Evolutionary conservation across 192 early-diverging fungal species (phyloP), one percentile per base, ranked within the genome.

Genomic region (Coemansia interrupta): DNA sequence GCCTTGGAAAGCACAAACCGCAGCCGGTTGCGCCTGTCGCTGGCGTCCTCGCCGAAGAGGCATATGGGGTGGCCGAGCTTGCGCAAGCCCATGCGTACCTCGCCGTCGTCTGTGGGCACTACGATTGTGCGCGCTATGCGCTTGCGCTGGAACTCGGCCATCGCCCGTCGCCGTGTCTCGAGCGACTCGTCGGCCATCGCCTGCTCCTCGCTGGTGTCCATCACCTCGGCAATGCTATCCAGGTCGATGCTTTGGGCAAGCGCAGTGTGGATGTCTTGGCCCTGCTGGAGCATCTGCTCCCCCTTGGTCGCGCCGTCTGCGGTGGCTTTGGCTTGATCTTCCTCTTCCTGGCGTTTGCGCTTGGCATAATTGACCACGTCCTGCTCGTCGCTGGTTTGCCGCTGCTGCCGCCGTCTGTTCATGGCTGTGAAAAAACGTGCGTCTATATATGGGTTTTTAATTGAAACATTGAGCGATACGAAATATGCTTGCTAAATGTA

Each of bases 41-140:
- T 89, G 43, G 89, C 90, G 44, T 90, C 96, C 84, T 98, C 96
- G 32, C 86, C 96, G 71, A 98, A 98, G 0, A 95, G 70, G 49
- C 92, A 95, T 62, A 92, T 86, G 1, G 96, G 96, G 48, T 95
- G 89, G 1, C 83, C 85, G 30, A 87, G 68, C 43, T 92, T 87
- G 43, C 92, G 78, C 38, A 98, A 79, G 45, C 82, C 72, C 41
- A 74, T 77, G 15, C 90, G 70, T 15, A 98, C 94, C 40, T 84
- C 76, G 13, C 66, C 63, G 72, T 98, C 96, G 39, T 93, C 89
- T 8, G 96, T 98, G 3, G 96, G 96, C 0, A 97, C 91, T 18
- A 90, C 93, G 3, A 98, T 62, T 23, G 84, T 72, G 36, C 89
- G 74, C 0, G 92, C 91, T 1, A 89, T 66, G 53, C 86, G 81